Percentiles rank a stretch among this genome's conserved stretches.
Conservation (phyloP, 768 basidiomycete genomes). For the Trametes gibbosa region DNA sequence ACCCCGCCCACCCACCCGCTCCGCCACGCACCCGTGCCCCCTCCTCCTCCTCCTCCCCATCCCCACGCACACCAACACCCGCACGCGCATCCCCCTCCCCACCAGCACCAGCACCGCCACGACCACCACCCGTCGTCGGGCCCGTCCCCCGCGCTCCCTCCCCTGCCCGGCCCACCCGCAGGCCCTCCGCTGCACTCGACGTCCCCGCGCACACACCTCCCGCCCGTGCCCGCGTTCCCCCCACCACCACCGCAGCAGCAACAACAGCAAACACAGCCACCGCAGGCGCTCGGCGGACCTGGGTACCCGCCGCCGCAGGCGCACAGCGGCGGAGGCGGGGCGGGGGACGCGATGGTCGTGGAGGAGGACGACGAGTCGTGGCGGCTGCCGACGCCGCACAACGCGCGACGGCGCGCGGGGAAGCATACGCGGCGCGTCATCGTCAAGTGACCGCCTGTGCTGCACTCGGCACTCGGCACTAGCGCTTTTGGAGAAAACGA, state of each 20-base stretch:
- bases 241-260: conserved; percentile 31
- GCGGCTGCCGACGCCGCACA: conserved; percentile 69
- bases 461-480: no score
- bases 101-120: conserved; percentile 5
- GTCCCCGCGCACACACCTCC: conserved; percentile 15
- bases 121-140: background rate
- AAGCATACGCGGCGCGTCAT: conserved; percentile 78
- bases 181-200: conserved; percentile 14
- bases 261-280: conserved; percentile 32
- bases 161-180: background rate
- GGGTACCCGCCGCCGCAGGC: conserved; percentile 21
- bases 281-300: conserved; percentile 27
- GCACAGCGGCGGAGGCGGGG: conserved; percentile 8
- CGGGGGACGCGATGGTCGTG: conserved; percentile 44
- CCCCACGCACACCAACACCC: background rate
- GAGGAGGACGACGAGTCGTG: conserved; percentile 69
- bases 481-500: no score
- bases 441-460: conserved; percentile 30
- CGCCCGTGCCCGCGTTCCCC: conserved; percentile 27
- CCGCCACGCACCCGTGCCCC: background rate
- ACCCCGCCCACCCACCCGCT: background rate
- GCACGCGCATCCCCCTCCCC: conserved; percentile 2
- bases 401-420: conserved; percentile 72
- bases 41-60: background rate
- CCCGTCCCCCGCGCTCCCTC: conserved; percentile 8